Evolutionary conservation across 2,329 filamentous ascomycete genomes (phyloP).

Genomic region (Fusarium goolgardi): DNA sequence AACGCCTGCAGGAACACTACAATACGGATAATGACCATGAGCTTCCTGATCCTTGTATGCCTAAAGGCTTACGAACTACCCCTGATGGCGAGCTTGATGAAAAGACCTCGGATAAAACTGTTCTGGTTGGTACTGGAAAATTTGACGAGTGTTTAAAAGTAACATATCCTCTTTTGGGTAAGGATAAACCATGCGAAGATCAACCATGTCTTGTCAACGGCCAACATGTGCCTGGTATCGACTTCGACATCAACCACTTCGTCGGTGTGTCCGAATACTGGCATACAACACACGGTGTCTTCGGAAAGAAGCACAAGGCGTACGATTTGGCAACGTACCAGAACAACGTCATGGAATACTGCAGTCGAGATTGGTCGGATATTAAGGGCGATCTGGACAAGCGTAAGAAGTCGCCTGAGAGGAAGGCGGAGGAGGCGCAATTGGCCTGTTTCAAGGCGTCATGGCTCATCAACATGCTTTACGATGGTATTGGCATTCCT

Average conservation of each 20-base stretch:
- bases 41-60: slow-evolving; percentile 91
- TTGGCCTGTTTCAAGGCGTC: slow-evolving; percentile 98
- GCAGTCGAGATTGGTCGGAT: slow-evolving; percentile 81
- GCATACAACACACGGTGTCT: slow-evolving; percentile 97
- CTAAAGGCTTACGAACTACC: slow-evolving; percentile 78
- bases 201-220: slow-evolving; percentile 90
- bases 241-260: slow-evolving; percentile 98
- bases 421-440: slow-evolving; percentile 81
- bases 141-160: slow-evolving; percentile 86
- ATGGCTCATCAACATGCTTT: slow-evolving; percentile 96
- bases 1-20: slow-evolving; percentile 76
- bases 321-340: slow-evolving; percentile 95
- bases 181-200: slow-evolving; percentile 85
- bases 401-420: slow-evolving; percentile 79
- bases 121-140: slow-evolving; percentile 82
- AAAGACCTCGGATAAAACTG: slow-evolving; percentile 56
- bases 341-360: slow-evolving; percentile 84
- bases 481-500: slow-evolving; percentile 95
- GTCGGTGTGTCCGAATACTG: slow-evolving; percentile 98
- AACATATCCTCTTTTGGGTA: slow-evolving; percentile 88
- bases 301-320: slow-evolving; percentile 80
- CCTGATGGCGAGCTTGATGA: slow-evolving; percentile 72
- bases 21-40: slow-evolving; percentile 67
- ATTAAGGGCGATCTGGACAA: slow-evolving; percentile 74
- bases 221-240: slow-evolving; percentile 91